phyloP scores from a whole-genome alignment of 192 early-diverging fungal species.

The Coemansia sp. region DNA sequence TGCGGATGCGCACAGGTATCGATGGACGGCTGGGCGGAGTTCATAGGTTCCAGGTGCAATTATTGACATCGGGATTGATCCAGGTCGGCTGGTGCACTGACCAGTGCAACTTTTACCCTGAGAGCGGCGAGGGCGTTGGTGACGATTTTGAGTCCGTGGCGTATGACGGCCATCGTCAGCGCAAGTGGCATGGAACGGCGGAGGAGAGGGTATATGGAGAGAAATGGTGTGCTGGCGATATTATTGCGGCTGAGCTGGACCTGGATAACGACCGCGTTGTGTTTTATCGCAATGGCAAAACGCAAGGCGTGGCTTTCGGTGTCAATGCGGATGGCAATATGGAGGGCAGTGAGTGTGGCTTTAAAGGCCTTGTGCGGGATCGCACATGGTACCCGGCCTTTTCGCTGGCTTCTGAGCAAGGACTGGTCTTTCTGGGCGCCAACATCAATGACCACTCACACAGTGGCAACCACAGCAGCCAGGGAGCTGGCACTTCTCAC shows the following conservation, averaged over 20 bases:
- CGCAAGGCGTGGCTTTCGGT: conserved; percentile 45
- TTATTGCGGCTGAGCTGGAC: conserved; percentile 40
- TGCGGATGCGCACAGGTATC: conserved; percentile 28
- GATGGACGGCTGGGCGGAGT: conserved; percentile 39
- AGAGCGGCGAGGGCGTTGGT: conserved; percentile 51
- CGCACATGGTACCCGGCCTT: conserved; percentile 50
- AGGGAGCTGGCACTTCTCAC: neutral
- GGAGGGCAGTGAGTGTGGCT: conserved; percentile 24
- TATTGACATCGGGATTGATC: conserved; percentile 38
- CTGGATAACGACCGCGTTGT: conserved; percentile 35
- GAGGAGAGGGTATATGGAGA: conserved; percentile 41
- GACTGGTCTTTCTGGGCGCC: conserved; percentile 37
- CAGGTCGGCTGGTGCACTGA: conserved; percentile 52
- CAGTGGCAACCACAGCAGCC: conserved; percentile 1
- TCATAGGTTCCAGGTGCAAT: conserved; percentile 37
- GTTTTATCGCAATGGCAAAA: conserved; percentile 39
- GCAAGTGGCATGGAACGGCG: conserved; percentile 43
- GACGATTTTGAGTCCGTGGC: conserved; percentile 46
- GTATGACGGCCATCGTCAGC: conserved; percentile 38
- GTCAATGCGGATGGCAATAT: conserved; percentile 18
- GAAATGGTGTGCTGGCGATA: conserved; percentile 36
- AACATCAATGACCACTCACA: conserved; percentile 14
- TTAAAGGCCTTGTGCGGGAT: conserved; percentile 26
- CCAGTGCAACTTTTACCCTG: conserved; percentile 37
- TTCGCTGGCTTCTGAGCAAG: conserved; percentile 43